Evolutionary conservation across 202 grass and related monocot genomes (phyloP).

Genomic region (Carex arenaria): DNA sequence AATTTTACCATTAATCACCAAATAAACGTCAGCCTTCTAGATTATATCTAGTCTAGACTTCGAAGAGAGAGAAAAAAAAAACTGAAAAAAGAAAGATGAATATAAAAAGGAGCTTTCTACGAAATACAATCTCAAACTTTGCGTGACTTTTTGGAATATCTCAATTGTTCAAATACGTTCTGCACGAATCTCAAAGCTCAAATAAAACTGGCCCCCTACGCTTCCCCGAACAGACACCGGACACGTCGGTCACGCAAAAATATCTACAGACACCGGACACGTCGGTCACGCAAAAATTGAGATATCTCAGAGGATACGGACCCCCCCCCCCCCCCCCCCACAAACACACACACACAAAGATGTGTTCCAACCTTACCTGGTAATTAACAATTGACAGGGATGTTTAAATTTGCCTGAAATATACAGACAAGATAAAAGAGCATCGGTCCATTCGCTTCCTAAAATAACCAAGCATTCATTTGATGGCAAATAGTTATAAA

Average conservation of each 20-base stretch:
- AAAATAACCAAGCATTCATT: constrained; percentile 6
- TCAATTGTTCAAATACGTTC: too few relatives aligned
- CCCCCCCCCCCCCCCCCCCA: too few relatives aligned
- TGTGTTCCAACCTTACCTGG: neutral
- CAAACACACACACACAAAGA: neutral
- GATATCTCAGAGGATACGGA: too few relatives aligned
- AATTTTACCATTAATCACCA: neutral
- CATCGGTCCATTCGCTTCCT: neutral
- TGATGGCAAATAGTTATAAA: neutral
- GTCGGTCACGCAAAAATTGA: too few relatives aligned
- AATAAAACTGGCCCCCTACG: too few relatives aligned
- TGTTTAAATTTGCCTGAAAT: constrained; percentile 21
- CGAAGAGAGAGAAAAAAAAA: too few relatives aligned
- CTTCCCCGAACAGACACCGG: too few relatives aligned
- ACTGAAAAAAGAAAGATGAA: neutral
- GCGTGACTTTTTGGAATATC: too few relatives aligned
- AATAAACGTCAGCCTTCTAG: neutral
- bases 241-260: too few relatives aligned
- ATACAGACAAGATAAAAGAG: neutral
- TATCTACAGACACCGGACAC: too few relatives aligned
- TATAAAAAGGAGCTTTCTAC: neutral
- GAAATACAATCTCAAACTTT: too few relatives aligned
- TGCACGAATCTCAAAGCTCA: too few relatives aligned
- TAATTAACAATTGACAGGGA: neutral
- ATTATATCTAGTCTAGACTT: neutral